A percentile compares a stretch with the other conserved stretches of the same genome.
Conservation (phyloP, 1,284 basidiomycete genomes). For the Fomitopsis palustris region DNA sequence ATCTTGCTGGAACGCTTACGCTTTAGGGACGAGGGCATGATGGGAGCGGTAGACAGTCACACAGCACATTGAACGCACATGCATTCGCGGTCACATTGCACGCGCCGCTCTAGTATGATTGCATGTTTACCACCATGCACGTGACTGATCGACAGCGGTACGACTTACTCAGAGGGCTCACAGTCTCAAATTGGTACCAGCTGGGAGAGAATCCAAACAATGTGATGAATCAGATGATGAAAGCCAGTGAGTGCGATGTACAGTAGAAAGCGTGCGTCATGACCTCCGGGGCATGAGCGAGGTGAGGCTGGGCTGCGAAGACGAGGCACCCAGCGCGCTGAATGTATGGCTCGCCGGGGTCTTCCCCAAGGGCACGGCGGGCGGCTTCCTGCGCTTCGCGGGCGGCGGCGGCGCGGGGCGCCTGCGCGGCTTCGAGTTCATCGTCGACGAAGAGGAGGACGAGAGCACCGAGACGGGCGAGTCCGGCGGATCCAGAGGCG, state of each 20-base stretch:
- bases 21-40: too few relatives aligned
- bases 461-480: conserved; percentile 8
- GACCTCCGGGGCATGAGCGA: background rate
- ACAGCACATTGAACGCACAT: too few relatives aligned
- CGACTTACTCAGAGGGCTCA: too few relatives aligned
- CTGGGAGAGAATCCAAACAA: background rate
- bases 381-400: conserved; percentile 56
- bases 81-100: too few relatives aligned
- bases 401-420: conserved; percentile 52
- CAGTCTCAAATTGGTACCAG: too few relatives aligned
- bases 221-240: background rate
- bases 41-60: too few relatives aligned
- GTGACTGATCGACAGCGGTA: too few relatives aligned
- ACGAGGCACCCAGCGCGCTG: background rate
- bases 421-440: conserved; percentile 23
- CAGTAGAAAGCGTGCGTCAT: background rate
- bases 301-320: conserved; percentile 6
- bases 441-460: conserved; percentile 10
- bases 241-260: background rate
- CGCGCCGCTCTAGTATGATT: too few relatives aligned
- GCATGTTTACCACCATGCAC: too few relatives aligned
- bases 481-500: conserved; percentile 11
- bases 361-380: conserved; percentile 51
- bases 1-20: too few relatives aligned
- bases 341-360: background rate